Evolutionary conservation across 257 asterid species (phyloP), one percentile per base, ranked within the genome.

Genomic region (Perilla frutescens): DNA sequence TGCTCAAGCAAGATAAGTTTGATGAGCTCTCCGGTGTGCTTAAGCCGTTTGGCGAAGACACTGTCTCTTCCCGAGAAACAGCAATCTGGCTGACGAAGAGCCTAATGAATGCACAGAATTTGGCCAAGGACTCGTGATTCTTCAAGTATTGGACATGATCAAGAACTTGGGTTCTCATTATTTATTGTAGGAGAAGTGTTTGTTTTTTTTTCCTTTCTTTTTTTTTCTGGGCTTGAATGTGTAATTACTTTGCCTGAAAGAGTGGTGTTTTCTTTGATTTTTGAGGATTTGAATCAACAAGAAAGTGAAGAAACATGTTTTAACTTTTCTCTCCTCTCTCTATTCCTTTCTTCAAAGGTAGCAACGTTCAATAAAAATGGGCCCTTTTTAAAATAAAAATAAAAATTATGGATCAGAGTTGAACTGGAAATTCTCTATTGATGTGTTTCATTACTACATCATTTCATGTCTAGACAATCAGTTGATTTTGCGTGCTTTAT

Each of bases 31-130:
- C 90, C 3, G 97, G 93, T 4, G 92, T 94, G 80, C 79, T 94
- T 6, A 91, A 90, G 66, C 96, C 99, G 9, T 94, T 94, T 56
- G 91, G 99, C 0, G 96, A 90, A 43, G 99, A 91, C 9, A 63
- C 78, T 0, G 96, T 91, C 6, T 94, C 99, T 8, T 94, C 99
- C 0, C 79, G 99, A 78, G 97, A 91, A 72, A 94, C 99, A 3
- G 97, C 99, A 32, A 94, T 94, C 63, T 94, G 97, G 97, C 84
- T 94, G 71, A 87, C 99, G 1, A 94, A 94, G 65, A 90, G 89
- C 81, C 86, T 91, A 2, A 84, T 91, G 81, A 85, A 83, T 77
- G 89, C 93, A 58, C 90, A 88, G 66, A 91, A 89, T 71, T 56
- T 85, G 70, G 80, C 83, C 3, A 83, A 82, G 66, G 85, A 81